Conservation (phyloP, 805 yeast species). For the Candida chilensis region DNA sequence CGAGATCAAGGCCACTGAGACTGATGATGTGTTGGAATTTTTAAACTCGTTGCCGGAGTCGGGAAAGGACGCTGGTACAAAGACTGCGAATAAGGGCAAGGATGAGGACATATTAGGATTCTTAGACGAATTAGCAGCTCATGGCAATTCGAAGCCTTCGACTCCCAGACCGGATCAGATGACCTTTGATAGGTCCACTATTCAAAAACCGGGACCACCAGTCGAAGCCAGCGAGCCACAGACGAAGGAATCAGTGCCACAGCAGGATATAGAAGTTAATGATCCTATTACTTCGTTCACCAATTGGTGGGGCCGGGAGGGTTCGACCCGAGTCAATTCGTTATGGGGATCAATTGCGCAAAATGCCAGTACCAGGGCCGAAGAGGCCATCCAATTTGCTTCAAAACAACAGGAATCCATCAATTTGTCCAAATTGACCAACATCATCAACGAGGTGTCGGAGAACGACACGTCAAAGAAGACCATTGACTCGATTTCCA, state of each 20-base stretch:
- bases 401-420: constrained; percentile 39
- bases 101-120: constrained; percentile 48
- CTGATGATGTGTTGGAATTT: constrained; percentile 73
- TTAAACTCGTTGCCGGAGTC: constrained; percentile 71
- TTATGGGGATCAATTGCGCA: constrained; percentile 62
- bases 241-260: constrained; percentile 1
- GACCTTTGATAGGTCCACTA: no score
- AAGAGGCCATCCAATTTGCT: constrained; percentile 41
- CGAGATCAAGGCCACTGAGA: constrained; percentile 39
- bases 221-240: background rate
- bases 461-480: constrained; percentile 25
- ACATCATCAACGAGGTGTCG: constrained; percentile 29
- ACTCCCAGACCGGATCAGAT: background rate
- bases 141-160: constrained; percentile 23
- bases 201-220: background rate
- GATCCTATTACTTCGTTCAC: constrained; percentile 63
- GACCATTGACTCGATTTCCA: constrained; percentile 23
- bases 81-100: constrained; percentile 19
- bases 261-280: constrained; percentile 6
- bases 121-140: constrained; percentile 63
- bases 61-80: constrained; percentile 13
- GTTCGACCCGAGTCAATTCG: constrained; percentile 55
- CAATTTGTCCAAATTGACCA: constrained; percentile 30
- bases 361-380: constrained; percentile 38
- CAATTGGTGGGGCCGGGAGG: constrained; percentile 69